phyloP scores from a whole-genome alignment of 352 stramenopile species.

The Pythium guiyangense region DNA sequence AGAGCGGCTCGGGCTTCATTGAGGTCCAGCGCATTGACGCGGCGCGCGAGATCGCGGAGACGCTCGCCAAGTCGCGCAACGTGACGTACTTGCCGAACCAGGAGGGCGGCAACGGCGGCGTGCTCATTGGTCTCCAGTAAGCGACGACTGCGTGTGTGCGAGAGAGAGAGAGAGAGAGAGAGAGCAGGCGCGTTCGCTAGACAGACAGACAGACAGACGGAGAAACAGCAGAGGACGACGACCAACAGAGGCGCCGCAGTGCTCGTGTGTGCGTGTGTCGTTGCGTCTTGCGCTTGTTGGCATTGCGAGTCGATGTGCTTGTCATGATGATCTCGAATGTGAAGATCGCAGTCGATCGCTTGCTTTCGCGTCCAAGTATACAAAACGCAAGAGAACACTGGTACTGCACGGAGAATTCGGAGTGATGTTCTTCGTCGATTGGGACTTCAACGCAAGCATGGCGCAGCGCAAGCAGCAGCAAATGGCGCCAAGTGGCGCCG shows the following conservation, averaged over 20 bases:
- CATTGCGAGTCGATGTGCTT: too few relatives aligned
- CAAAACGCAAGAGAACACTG: not conserved
- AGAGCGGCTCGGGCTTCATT: slow-evolving; percentile 97
- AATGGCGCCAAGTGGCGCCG: not conserved
- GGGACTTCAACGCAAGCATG: not conserved
- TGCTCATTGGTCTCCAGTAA: slow-evolving; percentile 85
- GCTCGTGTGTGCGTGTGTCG: not conserved
- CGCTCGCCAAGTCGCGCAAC: slow-evolving; percentile 95
- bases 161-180: not conserved
- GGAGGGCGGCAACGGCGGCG: slow-evolving; percentile 74
- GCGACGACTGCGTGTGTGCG: not conserved
- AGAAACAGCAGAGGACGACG: not conserved
- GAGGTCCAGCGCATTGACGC: slow-evolving; percentile 99
- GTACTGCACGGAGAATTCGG: too few relatives aligned
- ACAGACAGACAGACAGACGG: not conserved
- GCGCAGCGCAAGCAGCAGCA: not conserved
- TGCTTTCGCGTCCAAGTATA: not conserved
- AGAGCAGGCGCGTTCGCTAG: not conserved
- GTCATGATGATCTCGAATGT: too few relatives aligned
- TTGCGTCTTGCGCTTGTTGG: too few relatives aligned
- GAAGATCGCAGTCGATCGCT: too few relatives aligned
- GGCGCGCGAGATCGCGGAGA: slow-evolving; percentile 98
- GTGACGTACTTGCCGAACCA: slow-evolving; percentile 98
- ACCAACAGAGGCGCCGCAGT: not conserved
- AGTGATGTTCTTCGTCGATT: not conserved